These are phyloP conservation scores for Colletotrichum sp. DNA, from an alignment of 2,329 filamentous ascomycete species.

Conservation along the genomic window DNA sequence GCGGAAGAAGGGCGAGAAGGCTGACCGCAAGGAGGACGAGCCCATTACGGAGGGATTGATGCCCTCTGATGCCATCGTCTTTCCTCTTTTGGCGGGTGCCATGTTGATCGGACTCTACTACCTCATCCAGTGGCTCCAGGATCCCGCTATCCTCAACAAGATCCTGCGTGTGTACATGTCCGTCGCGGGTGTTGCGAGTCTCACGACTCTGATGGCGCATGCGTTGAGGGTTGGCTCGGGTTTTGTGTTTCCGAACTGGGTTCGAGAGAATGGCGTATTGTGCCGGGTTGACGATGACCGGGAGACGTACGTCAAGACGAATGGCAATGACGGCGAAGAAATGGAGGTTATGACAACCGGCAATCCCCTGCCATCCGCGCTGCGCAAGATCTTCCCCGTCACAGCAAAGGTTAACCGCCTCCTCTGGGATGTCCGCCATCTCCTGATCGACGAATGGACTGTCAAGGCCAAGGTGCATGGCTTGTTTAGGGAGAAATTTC, in stretches of 20 bases:
- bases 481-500: slow-evolving; percentile 48
- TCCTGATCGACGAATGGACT: slow-evolving; percentile 58
- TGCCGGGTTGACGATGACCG: slow-evolving; percentile 48
- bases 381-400: slow-evolving; percentile 18
- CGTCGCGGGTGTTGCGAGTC: slow-evolving; percentile 76
- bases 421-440: slow-evolving; percentile 57
- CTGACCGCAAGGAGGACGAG: slow-evolving; percentile 13
- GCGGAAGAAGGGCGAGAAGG: slow-evolving; percentile 51
- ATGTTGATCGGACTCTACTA: slow-evolving; percentile 82
- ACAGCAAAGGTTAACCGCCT: slow-evolving; percentile 17
- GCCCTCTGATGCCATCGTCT: slow-evolving; percentile 81
- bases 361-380: slow-evolving; percentile 33
- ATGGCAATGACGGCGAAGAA: neutral
- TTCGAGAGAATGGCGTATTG: slow-evolving; percentile 54
- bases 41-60: slow-evolving; percentile 66
- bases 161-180: slow-evolving; percentile 86
- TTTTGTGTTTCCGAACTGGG: slow-evolving; percentile 76
- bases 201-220: slow-evolving; percentile 78
- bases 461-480: slow-evolving; percentile 57
- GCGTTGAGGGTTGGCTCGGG: slow-evolving; percentile 66
- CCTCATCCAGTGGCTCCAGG: slow-evolving; percentile 86
- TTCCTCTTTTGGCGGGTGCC: slow-evolving; percentile 78
- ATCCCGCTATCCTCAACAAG: slow-evolving; percentile 81
- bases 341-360: slow-evolving; percentile 22
- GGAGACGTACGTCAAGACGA: slow-evolving; percentile 37